A percentile compares a stretch with the other conserved stretches of the same genome.
phyloP scores from a whole-genome alignment of 176 grass and related monocot genomes.

The Ensete glaucum region DNA sequence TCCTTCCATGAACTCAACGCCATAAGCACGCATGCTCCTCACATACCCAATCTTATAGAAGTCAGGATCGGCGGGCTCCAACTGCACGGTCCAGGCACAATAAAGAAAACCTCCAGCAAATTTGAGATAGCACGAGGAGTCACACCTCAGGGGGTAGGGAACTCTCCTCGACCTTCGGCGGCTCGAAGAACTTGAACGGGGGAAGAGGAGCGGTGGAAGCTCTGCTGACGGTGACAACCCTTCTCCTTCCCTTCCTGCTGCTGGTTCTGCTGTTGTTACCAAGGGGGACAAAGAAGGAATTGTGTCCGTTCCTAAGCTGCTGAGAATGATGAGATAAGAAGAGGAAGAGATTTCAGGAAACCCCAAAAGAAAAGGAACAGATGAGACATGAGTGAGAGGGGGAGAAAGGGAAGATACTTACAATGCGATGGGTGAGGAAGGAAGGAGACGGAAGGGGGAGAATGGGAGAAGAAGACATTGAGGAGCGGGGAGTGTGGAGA shows the following conservation, averaged over 20 bases:
- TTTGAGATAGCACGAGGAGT: not conserved
- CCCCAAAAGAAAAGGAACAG: not conserved
- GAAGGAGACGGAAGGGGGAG: not conserved
- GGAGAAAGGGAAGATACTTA: not conserved
- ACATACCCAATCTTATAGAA: constrained; percentile 87
- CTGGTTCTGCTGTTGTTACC: not conserved
- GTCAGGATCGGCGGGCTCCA: constrained; percentile 76
- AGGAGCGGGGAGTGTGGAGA: not conserved
- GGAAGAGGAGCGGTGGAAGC: constrained; percentile 9
- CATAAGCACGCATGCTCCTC: constrained; percentile 74
- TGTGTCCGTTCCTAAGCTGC: not conserved
- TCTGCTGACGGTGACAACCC: not conserved
- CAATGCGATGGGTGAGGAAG: not conserved
- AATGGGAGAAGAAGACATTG: not conserved
- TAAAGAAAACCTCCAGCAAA: not conserved
- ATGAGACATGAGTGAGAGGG: not conserved
- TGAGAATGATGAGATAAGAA: not conserved
- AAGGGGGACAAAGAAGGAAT: not conserved
- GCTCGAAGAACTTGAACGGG: constrained; percentile 46
- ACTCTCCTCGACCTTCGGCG: constrained; percentile 31
- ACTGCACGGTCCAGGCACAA: constrained; percentile 25
- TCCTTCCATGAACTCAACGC: constrained; percentile 82
- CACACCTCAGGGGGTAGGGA: constrained; percentile 32
- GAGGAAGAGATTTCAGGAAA: not conserved
- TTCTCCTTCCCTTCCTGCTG: not conserved